These are phyloP conservation scores for Lactarius deliciosus DNA, from an alignment of 768 basidiomycete genomes.

Conservation along the genomic window DNA sequence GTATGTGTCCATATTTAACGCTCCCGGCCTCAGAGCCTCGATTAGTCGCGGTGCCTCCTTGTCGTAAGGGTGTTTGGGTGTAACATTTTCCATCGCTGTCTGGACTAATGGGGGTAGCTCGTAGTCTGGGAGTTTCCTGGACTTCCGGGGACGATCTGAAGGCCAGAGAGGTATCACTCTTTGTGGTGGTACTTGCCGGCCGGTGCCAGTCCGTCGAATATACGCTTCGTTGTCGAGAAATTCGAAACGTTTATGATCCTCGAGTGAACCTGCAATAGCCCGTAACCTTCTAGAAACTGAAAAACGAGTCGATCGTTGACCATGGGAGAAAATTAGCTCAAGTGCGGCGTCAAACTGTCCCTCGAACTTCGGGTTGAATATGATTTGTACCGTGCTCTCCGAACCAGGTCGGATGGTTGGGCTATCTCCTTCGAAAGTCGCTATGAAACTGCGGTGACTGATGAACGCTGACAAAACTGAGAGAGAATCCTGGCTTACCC, in stretches of 20 bases:
- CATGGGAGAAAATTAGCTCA: conserved; percentile 17
- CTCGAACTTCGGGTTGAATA: conserved; percentile 20
- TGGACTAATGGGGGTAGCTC: conserved; percentile 7
- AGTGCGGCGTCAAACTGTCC: conserved; percentile 18
- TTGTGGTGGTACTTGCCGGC: conserved; percentile 12
- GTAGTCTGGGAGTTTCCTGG: conserved; percentile 16
- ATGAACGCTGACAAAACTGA: not conserved
- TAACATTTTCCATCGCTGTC: not conserved
- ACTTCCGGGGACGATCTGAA: not conserved
- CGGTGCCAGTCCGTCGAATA: not conserved
- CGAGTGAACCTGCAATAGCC: conserved; percentile 17
- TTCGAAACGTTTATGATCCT: conserved; percentile 20
- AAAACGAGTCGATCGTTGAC: conserved; percentile 1
- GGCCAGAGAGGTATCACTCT: not conserved
- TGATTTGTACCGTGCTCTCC: conserved; percentile 10
- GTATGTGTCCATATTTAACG: conserved; percentile 11
- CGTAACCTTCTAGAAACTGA: conserved; percentile 6
- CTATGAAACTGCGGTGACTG: conserved; percentile 10
- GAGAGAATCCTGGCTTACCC: conserved; percentile 9
- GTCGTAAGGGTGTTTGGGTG: not conserved
- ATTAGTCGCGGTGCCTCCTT: not conserved
- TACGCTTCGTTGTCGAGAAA: not conserved
- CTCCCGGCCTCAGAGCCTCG: not conserved
- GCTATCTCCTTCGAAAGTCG: conserved; percentile 14
- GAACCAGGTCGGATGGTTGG: conserved; percentile 10